These are phyloP conservation scores for Cladosporium sp. DNA, from an alignment of 2,329 filamentous ascomycete genomes.

Conservation along the genomic window DNA sequence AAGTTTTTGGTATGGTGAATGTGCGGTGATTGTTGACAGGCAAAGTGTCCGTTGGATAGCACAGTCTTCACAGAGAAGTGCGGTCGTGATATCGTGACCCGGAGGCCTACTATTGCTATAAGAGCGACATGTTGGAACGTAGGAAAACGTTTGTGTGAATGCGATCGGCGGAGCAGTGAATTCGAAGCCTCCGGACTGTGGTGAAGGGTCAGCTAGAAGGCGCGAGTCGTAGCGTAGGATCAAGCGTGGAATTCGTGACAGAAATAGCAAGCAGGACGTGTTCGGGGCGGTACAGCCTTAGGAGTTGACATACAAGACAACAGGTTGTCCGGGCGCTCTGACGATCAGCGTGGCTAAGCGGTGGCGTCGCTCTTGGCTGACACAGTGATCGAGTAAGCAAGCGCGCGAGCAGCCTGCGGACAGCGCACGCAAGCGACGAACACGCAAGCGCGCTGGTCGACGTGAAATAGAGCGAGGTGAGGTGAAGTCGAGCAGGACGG, in stretches of 20 bases:
- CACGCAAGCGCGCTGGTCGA: not conserved
- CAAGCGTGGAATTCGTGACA: not conserved
- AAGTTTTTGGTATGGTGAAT: not conserved
- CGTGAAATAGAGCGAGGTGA: constrained; percentile 3
- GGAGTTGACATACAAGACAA: constrained; percentile 12
- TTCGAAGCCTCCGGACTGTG: not conserved
- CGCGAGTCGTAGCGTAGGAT: not conserved
- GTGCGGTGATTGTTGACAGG: not conserved
- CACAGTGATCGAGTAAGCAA: constrained; percentile 9
- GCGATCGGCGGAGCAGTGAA: not conserved
- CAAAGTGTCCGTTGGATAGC: not conserved
- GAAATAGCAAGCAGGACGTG: not conserved
- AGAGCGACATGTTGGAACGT: constrained; percentile 9
- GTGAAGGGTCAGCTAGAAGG: not conserved
- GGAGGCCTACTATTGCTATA: constrained; percentile 18
- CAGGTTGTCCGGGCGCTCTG: constrained; percentile 7
- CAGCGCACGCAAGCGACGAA: not conserved
- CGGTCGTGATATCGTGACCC: constrained; percentile 12
- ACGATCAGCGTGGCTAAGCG: constrained; percentile 10
- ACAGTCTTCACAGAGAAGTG: constrained; percentile 7
- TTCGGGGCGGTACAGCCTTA: not conserved
- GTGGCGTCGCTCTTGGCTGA: not conserved
- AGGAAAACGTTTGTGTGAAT: constrained; percentile 3
- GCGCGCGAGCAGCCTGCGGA: not conserved
- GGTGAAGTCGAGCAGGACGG: not conserved